Conservation (phyloP, 805 yeast genomes). For the Millerago galiae region DNA sequence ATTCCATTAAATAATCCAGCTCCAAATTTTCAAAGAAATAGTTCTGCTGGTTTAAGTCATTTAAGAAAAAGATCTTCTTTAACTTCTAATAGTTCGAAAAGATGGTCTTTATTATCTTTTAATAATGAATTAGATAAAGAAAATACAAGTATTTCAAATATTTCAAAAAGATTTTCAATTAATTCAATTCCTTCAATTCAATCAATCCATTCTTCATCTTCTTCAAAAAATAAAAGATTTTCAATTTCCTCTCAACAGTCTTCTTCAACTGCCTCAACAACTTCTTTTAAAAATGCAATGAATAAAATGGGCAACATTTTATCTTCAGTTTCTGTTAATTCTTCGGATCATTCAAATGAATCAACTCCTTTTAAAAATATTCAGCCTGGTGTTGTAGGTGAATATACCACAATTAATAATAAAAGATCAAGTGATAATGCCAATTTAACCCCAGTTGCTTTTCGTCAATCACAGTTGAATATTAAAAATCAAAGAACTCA, state of each 20-base stretch:
- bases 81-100: slow-evolving; percentile 19
- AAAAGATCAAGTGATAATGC: slow-evolving; percentile 9
- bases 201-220: slow-evolving; percentile 8
- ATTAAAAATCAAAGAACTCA: slow-evolving; percentile 7
- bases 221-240: slow-evolving; percentile 16
- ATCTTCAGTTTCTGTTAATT: slow-evolving; percentile 20
- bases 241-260: slow-evolving; percentile 17
- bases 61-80: slow-evolving; percentile 19
- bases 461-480: slow-evolving; percentile 3
- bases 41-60: slow-evolving; percentile 17
- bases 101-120: slow-evolving; percentile 25
- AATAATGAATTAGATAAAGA: slow-evolving; percentile 20
- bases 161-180: slow-evolving; percentile 9
- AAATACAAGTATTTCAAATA: slow-evolving; percentile 3
- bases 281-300: slow-evolving; percentile 17
- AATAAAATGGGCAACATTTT: slow-evolving; percentile 20
- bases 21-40: slow-evolving; percentile 17
- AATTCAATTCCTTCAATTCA: slow-evolving; percentile 5
- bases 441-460: slow-evolving; percentile 7
- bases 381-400: slow-evolving; percentile 23
- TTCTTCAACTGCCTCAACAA: slow-evolving; percentile 15
- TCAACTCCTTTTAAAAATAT: slow-evolving; percentile 16
- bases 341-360: slow-evolving; percentile 15
- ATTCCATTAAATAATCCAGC: slow-evolving; percentile 13
- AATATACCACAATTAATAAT: not conserved